These are phyloP conservation scores for Aspergillus carlsbadensis DNA, from an alignment of 495 filamentous ascomycete genomes.

Conservation along the genomic window DNA sequence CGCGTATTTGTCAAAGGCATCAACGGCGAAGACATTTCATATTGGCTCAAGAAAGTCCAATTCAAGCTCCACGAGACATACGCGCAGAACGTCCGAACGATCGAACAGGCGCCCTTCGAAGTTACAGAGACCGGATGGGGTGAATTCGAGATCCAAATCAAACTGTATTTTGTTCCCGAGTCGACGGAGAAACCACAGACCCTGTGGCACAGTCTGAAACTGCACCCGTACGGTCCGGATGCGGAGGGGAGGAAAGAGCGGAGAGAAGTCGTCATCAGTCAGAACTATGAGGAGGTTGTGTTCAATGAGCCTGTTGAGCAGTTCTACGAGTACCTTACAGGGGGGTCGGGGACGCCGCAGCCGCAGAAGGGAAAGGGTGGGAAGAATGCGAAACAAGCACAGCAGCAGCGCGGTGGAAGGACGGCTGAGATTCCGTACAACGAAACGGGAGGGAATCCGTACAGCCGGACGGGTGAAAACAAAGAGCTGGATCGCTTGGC, in stretches of 20 bases:
- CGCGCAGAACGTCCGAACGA: slow-evolving; percentile 76
- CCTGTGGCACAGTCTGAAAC: slow-evolving; percentile 82
- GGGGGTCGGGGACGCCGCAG: slow-evolving; percentile 44
- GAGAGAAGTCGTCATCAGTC: slow-evolving; percentile 65
- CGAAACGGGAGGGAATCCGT: slow-evolving; percentile 65
- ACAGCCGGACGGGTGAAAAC: slow-evolving; percentile 70
- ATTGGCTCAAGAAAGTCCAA: slow-evolving; percentile 95
- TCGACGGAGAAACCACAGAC: slow-evolving; percentile 88
- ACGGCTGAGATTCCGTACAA: slow-evolving; percentile 70
- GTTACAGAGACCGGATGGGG: slow-evolving; percentile 95
- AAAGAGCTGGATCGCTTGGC: slow-evolving; percentile 60
- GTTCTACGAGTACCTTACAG: slow-evolving; percentile 79
- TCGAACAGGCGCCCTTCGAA: slow-evolving; percentile 77
- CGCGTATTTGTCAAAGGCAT: slow-evolving; percentile 86
- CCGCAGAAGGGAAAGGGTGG: slow-evolving; percentile 40
- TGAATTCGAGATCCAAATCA: slow-evolving; percentile 93
- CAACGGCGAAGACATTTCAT: slow-evolving; percentile 82
- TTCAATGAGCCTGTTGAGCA: slow-evolving; percentile 95
- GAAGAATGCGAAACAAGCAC: slow-evolving; percentile 48
- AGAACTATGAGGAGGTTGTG: slow-evolving; percentile 84
- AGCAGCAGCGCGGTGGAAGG: slow-evolving; percentile 50
- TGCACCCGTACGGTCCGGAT: slow-evolving; percentile 87
- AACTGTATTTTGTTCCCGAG: slow-evolving; percentile 84
- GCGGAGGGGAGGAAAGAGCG: slow-evolving; percentile 67
- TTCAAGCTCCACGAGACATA: slow-evolving; percentile 98